phyloP scores from a whole-genome alignment of 345 rosid species.

The Linum lewisii region DNA sequence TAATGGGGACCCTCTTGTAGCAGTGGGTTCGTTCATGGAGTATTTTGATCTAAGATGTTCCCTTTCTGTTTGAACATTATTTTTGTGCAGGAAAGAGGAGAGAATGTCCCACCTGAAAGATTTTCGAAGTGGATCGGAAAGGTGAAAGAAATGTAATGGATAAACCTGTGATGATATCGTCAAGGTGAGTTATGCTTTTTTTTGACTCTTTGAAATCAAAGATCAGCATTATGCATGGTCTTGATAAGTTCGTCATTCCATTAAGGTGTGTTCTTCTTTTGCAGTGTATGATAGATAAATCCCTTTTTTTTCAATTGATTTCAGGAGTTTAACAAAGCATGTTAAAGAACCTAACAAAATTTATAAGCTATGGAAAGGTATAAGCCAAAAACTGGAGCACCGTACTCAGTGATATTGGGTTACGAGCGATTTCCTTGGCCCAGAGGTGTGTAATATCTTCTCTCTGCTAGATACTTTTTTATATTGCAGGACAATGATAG shows the following conservation, averaged over 20 bases:
- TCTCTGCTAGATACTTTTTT: slow-evolving; percentile 12
- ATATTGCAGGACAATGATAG: not conserved
- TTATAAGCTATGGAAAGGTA: slow-evolving; percentile 82
- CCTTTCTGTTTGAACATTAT: slow-evolving; percentile 12
- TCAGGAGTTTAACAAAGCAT: slow-evolving; percentile 93
- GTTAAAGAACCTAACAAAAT: slow-evolving; percentile 91
- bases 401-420: slow-evolving; percentile 89
- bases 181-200: slow-evolving; percentile 45
- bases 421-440: slow-evolving; percentile 96
- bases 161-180: slow-evolving; percentile 92
- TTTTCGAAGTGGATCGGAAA: slow-evolving; percentile 87
- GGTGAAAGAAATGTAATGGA: slow-evolving; percentile 87
- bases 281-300: not conserved
- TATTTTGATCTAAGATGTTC: not conserved
- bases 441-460: slow-evolving; percentile 55
- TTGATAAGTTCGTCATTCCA: not conserved
- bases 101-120: slow-evolving; percentile 95
- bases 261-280: not conserved
- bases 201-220: slow-evolving; percentile 8
- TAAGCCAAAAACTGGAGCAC: slow-evolving; percentile 96
- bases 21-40: not conserved
- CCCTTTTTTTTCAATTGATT: slow-evolving; percentile 12
- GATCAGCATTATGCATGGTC: slow-evolving; percentile 6
- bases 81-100: slow-evolving; percentile 84
- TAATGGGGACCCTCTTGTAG: not conserved